phyloP scores from a whole-genome alignment of 2,329 filamentous ascomycete species.

The Metarhizium brunneum region DNA sequence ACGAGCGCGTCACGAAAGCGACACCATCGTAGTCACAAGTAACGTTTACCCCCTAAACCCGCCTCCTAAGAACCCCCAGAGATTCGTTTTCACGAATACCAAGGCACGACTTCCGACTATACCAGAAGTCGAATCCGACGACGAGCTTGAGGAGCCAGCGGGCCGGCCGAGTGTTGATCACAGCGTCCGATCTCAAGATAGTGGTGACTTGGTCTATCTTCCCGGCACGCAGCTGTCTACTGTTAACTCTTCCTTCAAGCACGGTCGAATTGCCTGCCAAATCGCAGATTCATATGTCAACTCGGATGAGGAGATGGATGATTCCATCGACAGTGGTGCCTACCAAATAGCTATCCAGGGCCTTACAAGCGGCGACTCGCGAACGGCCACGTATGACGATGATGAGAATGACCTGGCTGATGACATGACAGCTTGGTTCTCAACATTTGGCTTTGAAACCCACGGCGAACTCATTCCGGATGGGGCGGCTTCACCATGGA shows the following conservation, averaged over 20 bases:
- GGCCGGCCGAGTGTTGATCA: not conserved
- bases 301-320: slow-evolving; percentile 28
- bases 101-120: slow-evolving; percentile 22
- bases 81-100: slow-evolving; percentile 19
- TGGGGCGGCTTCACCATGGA: slow-evolving; percentile 2
- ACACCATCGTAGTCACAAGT: slow-evolving; percentile 10
- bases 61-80: slow-evolving; percentile 2
- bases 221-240: slow-evolving; percentile 39
- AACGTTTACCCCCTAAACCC: not conserved
- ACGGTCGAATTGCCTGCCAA: slow-evolving; percentile 41
- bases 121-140: slow-evolving; percentile 1
- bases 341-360: slow-evolving; percentile 57
- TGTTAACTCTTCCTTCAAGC: slow-evolving; percentile 39
- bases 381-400: slow-evolving; percentile 35
- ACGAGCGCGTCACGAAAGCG: not conserved
- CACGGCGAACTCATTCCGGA: slow-evolving; percentile 29
- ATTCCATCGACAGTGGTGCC: slow-evolving; percentile 50
- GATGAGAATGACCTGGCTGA: slow-evolving; percentile 27
- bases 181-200: slow-evolving; percentile 15
- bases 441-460: slow-evolving; percentile 37
- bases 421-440: slow-evolving; percentile 42
- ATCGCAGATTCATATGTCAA: not conserved
- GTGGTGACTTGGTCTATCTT: slow-evolving; percentile 39
- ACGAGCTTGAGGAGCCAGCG: not conserved
- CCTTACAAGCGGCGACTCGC: slow-evolving; percentile 40